A percentile compares a stretch with the other conserved stretches of the same genome.
Evolutionary conservation across 257 asterid species (phyloP).

Genomic region (Jacaranda copaia): DNA sequence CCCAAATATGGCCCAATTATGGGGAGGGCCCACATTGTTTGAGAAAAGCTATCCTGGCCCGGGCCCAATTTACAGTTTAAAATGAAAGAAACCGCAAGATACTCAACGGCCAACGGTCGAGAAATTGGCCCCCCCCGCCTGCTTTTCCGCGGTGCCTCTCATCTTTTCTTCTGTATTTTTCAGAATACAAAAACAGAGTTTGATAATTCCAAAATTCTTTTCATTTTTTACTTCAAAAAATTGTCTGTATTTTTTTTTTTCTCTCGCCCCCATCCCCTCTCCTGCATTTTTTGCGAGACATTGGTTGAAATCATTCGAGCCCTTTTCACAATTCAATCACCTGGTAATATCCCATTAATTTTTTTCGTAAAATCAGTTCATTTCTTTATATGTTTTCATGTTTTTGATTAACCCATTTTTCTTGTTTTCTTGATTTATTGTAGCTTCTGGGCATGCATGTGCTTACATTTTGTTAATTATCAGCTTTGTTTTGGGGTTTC

Average conservation of each 20-base stretch:
- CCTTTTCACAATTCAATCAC: background rate
- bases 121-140: slow-evolving; percentile 28
- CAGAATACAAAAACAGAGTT: background rate
- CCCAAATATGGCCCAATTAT: no score
- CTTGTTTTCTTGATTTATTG: background rate
- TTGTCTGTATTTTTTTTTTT: background rate
- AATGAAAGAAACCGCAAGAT: slow-evolving; percentile 2
- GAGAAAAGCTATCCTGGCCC: background rate
- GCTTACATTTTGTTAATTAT: background rate
- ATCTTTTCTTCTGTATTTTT: slow-evolving; percentile 19
- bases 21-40: no score
- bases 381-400: background rate
- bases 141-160: slow-evolving; percentile 44
- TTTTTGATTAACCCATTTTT: background rate
- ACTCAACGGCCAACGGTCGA: slow-evolving; percentile 25
- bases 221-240: slow-evolving; percentile 4
- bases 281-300: background rate
- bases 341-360: slow-evolving; percentile 25
- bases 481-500: background rate
- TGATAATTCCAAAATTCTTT: slow-evolving; percentile 10
- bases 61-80: background rate
- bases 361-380: background rate
- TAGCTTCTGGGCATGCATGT: slow-evolving; percentile 28
- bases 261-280: slow-evolving; percentile 21
- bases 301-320: slow-evolving; percentile 22